Conservation (phyloP, 495 filamentous ascomycete genomes). For the Oidiodendron maius region DNA sequence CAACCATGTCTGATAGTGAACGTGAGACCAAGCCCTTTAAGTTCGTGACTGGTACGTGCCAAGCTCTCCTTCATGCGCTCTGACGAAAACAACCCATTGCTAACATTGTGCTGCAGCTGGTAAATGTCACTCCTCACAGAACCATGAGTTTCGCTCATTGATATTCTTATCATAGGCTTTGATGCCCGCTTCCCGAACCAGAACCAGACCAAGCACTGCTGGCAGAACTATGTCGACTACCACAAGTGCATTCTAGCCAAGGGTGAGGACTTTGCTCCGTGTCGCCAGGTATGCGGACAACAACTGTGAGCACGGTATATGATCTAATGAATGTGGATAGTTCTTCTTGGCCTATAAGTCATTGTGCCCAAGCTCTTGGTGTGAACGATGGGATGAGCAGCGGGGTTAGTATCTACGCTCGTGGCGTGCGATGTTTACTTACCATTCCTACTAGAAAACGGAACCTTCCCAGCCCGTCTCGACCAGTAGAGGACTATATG, state of each 20-base stretch:
- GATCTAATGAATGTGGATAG: constrained; percentile 36
- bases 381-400: constrained; percentile 94
- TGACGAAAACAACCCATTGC: constrained; percentile 35
- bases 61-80: neutral
- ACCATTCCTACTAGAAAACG: constrained; percentile 56
- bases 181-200: constrained; percentile 98
- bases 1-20: constrained; percentile 81
- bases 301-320: constrained; percentile 11
- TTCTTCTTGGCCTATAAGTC: constrained; percentile 95
- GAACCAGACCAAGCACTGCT: constrained; percentile 93
- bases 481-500: constrained; percentile 40
- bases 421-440: neutral
- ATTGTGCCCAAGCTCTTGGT: constrained; percentile 94
- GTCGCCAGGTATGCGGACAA: constrained; percentile 70
- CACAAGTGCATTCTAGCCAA: constrained; percentile 98
- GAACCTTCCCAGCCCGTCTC: constrained; percentile 78
- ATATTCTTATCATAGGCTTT: constrained; percentile 59
- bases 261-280: constrained; percentile 97
- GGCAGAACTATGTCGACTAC: constrained; percentile 99
- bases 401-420: constrained; percentile 59
- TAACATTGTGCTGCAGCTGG: constrained; percentile 30
- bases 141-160: constrained; percentile 15
- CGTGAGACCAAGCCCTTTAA: constrained; percentile 99
- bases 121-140: constrained; percentile 6
- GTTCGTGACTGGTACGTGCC: constrained; percentile 91